phyloP scores from a whole-genome alignment of 1,284 basidiomycete species.

The Ceratobasidium sp. region DNA sequence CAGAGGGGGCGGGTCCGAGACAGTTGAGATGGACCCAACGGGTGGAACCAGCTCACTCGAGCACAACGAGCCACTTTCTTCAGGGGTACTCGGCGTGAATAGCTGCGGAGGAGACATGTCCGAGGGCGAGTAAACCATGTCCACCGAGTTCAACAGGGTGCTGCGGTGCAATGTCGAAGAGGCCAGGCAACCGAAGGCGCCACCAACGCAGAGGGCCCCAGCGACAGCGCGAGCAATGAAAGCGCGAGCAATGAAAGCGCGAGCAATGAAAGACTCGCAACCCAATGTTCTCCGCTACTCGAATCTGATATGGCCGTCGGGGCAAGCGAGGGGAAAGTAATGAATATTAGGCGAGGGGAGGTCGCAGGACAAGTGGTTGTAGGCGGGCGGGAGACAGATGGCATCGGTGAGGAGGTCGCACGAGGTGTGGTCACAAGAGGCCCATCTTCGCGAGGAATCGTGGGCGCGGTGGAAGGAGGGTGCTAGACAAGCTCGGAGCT shows the following conservation, averaged over 20 bases:
- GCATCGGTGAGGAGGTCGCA: not conserved
- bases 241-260: too few relatives aligned
- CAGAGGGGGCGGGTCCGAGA: constrained; percentile 24
- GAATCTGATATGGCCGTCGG: constrained; percentile 31
- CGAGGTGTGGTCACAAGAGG: constrained; percentile 9
- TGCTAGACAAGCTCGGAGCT: constrained; percentile 25
- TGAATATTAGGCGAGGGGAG: not conserved
- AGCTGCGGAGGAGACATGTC: constrained; percentile 31
- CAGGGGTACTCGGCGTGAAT: constrained; percentile 2
- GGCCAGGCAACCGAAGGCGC: constrained; percentile 1
- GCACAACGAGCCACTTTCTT: constrained; percentile 14
- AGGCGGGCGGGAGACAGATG: not conserved
- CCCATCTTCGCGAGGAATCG: constrained; percentile 13
- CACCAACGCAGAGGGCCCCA: constrained; percentile 6
- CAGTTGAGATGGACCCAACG: constrained; percentile 10
- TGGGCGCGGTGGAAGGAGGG: constrained; percentile 21
- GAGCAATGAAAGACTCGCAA: constrained; percentile 33
- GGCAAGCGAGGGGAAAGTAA: constrained; percentile 29
- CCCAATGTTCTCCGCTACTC: constrained; percentile 25
- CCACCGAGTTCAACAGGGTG: constrained; percentile 22
- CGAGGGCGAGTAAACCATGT: constrained; percentile 19
- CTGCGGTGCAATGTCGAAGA: constrained; percentile 12
- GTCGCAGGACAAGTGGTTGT: not conserved
- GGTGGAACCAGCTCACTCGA: constrained; percentile 16
- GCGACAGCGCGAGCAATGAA: constrained; percentile 21